A percentile compares a stretch with the other conserved stretches of the same genome.
Conservation (phyloP, 768 basidiomycete genomes). For the Floccularia luteovirens region DNA sequence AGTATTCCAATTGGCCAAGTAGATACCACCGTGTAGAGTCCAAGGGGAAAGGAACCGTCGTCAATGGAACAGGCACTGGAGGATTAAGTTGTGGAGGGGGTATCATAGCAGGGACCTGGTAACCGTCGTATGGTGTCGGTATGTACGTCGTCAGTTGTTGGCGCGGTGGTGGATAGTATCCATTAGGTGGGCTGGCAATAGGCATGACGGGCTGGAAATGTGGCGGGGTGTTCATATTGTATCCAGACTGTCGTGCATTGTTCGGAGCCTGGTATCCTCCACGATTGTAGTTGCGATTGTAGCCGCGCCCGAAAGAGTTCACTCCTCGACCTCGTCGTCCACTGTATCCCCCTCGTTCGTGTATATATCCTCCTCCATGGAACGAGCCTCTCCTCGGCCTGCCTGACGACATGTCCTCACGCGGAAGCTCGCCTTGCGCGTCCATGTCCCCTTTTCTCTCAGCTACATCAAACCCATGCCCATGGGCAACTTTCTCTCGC, state of each 20-base stretch:
- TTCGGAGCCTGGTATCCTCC: slow-evolving; percentile 15
- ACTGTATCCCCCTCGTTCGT: slow-evolving; percentile 19
- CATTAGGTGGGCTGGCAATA: slow-evolving; percentile 22
- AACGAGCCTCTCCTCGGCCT: slow-evolving; percentile 7
- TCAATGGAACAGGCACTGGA: slow-evolving; percentile 38
- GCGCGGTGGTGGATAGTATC: slow-evolving; percentile 17
- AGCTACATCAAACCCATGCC: slow-evolving; percentile 4
- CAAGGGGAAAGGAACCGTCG: slow-evolving; percentile 43
- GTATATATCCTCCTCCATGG: slow-evolving; percentile 20
- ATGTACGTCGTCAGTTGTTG: slow-evolving; percentile 17
- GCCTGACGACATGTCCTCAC: slow-evolving; percentile 1
- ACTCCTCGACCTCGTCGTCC: slow-evolving; percentile 16
- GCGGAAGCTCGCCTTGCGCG: slow-evolving; percentile 4
- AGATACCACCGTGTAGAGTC: slow-evolving; percentile 64
- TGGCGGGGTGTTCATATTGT: slow-evolving; percentile 20
- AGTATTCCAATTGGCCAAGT: slow-evolving; percentile 85
- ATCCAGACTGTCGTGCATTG: slow-evolving; percentile 22
- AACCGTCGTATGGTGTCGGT: slow-evolving; percentile 19
- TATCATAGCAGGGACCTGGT: slow-evolving; percentile 13
- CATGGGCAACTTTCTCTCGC: slow-evolving; percentile 9
- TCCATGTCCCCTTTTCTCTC: slow-evolving; percentile 6
- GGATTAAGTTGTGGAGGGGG: slow-evolving; percentile 13
- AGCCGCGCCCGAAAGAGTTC: slow-evolving; percentile 29
- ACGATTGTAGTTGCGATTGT: slow-evolving; percentile 22
- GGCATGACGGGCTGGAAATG: slow-evolving; percentile 13